A percentile compares a stretch with the other conserved stretches of the same genome.
These are phyloP conservation scores for Domatiomyces globalis DNA, from an alignment of 2,329 filamentous ascomycete genomes.

Conservation along the genomic window DNA sequence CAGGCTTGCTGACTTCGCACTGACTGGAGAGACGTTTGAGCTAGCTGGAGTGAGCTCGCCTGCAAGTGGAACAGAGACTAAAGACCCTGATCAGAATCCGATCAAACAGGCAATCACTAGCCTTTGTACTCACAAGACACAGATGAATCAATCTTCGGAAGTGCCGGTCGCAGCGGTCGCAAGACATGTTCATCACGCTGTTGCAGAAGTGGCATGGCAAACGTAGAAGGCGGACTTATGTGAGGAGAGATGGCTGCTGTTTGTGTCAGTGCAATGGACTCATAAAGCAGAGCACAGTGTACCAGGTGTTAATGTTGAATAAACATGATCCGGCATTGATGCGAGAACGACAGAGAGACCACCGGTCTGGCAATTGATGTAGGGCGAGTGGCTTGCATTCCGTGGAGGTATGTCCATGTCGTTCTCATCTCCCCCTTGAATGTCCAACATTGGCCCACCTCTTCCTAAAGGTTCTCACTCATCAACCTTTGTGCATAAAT, in stretches of 20 bases:
- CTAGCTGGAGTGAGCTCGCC: constrained; percentile 49
- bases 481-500: neutral
- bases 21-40: constrained; percentile 51
- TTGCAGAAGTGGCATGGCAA: constrained; percentile 7
- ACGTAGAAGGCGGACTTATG: constrained; percentile 6
- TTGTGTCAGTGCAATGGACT: constrained; percentile 7
- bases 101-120: constrained; percentile 7
- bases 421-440: constrained; percentile 3
- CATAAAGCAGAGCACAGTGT: constrained; percentile 6
- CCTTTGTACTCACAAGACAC: constrained; percentile 7
- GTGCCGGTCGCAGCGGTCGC: constrained; percentile 6
- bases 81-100: neutral
- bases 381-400: constrained; percentile 59
- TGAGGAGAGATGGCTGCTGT: constrained; percentile 1
- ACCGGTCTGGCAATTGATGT: constrained; percentile 78
- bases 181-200: constrained; percentile 2
- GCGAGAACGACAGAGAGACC: constrained; percentile 66
- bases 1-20: constrained; percentile 34
- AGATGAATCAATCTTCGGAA: constrained; percentile 13
- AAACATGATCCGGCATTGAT: constrained; percentile 73
- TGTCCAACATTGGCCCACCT: neutral
- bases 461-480: neutral
- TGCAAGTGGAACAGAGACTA: neutral
- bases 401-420: constrained; percentile 23
- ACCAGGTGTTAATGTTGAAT: constrained; percentile 28